These are phyloP conservation scores for Bocquillonia castaneifolia DNA, from an alignment of 441 rosid species.

Conservation along the genomic window DNA sequence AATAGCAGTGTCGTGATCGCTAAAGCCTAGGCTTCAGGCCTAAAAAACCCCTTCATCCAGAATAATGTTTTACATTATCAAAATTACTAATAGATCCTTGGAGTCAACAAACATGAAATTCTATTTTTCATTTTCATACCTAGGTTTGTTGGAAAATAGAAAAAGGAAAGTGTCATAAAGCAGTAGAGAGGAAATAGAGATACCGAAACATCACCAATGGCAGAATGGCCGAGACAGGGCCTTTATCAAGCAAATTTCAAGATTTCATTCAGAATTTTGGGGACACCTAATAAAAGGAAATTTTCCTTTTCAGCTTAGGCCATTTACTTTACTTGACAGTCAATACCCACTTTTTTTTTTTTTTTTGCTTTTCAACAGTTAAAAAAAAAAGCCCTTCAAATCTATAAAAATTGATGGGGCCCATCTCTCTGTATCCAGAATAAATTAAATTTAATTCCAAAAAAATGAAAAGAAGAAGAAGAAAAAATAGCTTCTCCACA, in stretches of 20 bases:
- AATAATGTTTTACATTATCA: too few relatives aligned
- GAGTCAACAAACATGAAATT: too few relatives aligned
- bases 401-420: constrained; percentile 2
- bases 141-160: too few relatives aligned
- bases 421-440: constrained; percentile 7
- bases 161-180: too few relatives aligned
- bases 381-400: constrained; percentile 3
- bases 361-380: too few relatives aligned
- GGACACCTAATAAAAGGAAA: background rate
- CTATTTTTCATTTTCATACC: too few relatives aligned
- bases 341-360: background rate
- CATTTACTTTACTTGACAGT: constrained; percentile 1
- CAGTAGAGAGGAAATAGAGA: background rate
- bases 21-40: too few relatives aligned
- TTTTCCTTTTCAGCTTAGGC: background rate
- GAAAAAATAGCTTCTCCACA: background rate
- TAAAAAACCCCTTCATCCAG: too few relatives aligned
- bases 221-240: background rate
- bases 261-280: background rate
- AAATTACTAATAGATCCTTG: too few relatives aligned
- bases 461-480: background rate
- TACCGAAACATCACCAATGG: background rate
- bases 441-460: constrained; percentile 19
- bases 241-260: background rate
- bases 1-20: too few relatives aligned